These are phyloP conservation scores for Edaphochlamys debaryana DNA, from an alignment of 139 green algal genomes.

Conservation along the genomic window DNA sequence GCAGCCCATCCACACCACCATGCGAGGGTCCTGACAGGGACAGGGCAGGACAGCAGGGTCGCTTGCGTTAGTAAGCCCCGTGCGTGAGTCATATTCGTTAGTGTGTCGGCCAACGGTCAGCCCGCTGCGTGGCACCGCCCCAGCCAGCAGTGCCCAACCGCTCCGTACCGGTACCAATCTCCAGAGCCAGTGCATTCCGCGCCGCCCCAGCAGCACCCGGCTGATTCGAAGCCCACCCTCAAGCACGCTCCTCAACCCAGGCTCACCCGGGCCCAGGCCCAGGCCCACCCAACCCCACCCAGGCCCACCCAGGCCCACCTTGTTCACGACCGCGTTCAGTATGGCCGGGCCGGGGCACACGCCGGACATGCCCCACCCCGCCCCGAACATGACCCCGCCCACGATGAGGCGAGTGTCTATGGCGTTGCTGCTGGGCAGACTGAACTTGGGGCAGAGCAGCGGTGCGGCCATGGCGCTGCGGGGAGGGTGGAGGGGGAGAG, in stretches of 20 bases:
- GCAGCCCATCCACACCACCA: neutral
- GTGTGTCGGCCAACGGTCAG: neutral
- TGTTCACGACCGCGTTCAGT: conserved; percentile 25
- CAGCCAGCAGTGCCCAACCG: too few species aligned
- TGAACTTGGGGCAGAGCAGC: conserved; percentile 33
- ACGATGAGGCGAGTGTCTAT: conserved; percentile 75
- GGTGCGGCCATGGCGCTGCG: conserved; percentile 7
- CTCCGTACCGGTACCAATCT: too few species aligned
- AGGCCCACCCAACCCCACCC: too few species aligned
- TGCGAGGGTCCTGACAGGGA: neutral
- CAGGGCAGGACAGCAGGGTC: neutral
- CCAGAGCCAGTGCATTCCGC: neutral
- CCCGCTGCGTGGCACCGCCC: too few species aligned
- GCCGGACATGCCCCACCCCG: conserved; percentile 79
- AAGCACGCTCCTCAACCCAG: neutral
- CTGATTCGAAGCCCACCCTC: neutral
- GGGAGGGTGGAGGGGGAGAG: neutral
- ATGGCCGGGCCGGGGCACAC: conserved; percentile 83
- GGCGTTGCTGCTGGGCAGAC: conserved; percentile 56
- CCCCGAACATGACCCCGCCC: conserved; percentile 80
- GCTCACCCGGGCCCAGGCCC: too few species aligned
- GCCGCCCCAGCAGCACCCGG: neutral
- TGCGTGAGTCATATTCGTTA: too few species aligned
- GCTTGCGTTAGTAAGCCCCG: too few species aligned
- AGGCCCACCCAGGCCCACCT: neutral